Conservation (phyloP, 2,329 filamentous ascomycete species). For the Alternaria triticina region DNA sequence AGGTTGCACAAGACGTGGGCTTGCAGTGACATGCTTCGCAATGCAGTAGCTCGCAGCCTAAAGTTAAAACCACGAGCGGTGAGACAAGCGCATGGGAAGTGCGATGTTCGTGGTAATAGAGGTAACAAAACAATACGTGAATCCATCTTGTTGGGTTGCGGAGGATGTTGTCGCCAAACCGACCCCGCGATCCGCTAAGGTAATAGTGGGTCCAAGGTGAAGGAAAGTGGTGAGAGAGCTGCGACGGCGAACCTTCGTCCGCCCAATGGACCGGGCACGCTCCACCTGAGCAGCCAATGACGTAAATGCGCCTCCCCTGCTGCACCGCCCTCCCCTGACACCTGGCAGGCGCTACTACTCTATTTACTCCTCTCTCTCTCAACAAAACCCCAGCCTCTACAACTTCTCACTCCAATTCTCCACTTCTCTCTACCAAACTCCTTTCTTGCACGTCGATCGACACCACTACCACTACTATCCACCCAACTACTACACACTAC, state of each 20-base stretch:
- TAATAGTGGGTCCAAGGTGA: slow-evolving; percentile 7
- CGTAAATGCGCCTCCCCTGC: slow-evolving; percentile 24
- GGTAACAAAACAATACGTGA: neutral
- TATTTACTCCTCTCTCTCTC: slow-evolving; percentile 29
- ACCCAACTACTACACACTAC: slow-evolving; percentile 7
- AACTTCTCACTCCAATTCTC: slow-evolving; percentile 11
- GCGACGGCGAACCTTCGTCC: slow-evolving; percentile 1
- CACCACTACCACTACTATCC: slow-evolving; percentile 11
- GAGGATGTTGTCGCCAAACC: neutral
- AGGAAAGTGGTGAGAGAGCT: slow-evolving; percentile 10
- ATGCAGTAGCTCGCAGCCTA: neutral
- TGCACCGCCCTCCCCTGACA: slow-evolving; percentile 31
- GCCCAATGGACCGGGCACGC: slow-evolving; percentile 20
- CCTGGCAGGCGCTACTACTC: slow-evolving; percentile 31
- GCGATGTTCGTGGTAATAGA: neutral
- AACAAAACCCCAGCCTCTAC: slow-evolving; percentile 27
- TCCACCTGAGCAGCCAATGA: slow-evolving; percentile 24
- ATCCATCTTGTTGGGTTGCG: neutral
- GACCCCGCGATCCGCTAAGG: neutral
- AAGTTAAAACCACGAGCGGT: neutral
- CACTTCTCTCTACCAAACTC: slow-evolving; percentile 3
- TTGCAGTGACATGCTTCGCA: slow-evolving; percentile 9
- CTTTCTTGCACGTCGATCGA: slow-evolving; percentile 24
- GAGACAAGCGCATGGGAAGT: neutral
- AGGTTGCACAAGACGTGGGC: slow-evolving; percentile 13